A percentile compares a stretch with the other conserved stretches of the same genome.
Evolutionary conservation across 2,329 filamentous ascomycete genomes (phyloP).

Genomic region (Pseudogymnoascus sp.): DNA sequence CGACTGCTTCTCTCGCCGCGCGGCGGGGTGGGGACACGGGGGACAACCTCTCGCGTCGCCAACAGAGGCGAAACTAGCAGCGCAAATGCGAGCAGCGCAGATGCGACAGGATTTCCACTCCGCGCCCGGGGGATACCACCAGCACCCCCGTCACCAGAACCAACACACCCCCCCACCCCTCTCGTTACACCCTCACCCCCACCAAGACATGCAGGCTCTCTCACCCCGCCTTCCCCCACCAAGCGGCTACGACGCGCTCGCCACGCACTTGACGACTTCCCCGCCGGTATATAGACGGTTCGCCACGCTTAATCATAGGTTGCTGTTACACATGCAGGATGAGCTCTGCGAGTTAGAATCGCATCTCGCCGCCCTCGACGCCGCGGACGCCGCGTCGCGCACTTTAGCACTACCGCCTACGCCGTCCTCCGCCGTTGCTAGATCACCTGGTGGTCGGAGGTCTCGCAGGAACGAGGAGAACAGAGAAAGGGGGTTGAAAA

Average conservation of each 20-base stretch:
- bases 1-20: no score
- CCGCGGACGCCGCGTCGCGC: conserved; percentile 42
- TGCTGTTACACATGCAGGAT: conserved; percentile 78
- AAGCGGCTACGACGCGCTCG: conserved; percentile 58
- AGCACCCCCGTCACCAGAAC: conserved; percentile 7
- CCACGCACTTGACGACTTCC: conserved; percentile 43
- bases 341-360: conserved; percentile 77
- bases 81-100: conserved; percentile 27
- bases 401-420: not conserved
- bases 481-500: conserved; percentile 15
- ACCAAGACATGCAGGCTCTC: conserved; percentile 29
- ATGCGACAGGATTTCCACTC: conserved; percentile 24
- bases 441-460: conserved; percentile 30
- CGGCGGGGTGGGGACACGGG: no score
- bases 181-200: conserved; percentile 33
- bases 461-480: conserved; percentile 16
- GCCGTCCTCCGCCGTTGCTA: not conserved
- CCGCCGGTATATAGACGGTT: conserved; percentile 76
- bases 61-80: conserved; percentile 25
- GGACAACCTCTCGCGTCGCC: conserved; percentile 15
- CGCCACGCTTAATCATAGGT: conserved; percentile 71
- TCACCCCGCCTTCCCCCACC: conserved; percentile 19
- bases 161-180: conserved; percentile 16
- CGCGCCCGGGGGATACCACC: conserved; percentile 23
- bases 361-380: conserved; percentile 64